Evolutionary conservation across 148 eudicot species (phyloP), one percentile per base, ranked within the genome.

Genomic region (Beta vulgaris): DNA sequence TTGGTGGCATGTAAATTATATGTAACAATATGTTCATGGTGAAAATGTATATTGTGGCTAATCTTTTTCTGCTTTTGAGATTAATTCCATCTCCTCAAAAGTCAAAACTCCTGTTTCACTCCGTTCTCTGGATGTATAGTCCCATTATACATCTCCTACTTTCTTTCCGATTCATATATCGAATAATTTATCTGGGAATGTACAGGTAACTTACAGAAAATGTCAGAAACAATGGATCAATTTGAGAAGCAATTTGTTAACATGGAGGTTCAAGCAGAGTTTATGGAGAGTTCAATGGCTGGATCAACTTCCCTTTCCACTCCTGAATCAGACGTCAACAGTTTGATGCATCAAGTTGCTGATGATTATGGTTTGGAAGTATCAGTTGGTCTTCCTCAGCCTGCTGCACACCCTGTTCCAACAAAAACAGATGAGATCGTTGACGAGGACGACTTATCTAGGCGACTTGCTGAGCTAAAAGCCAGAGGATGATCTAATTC

Each of bases 241-340:
- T 89, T 91, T 62, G 92, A 91, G 88, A 77, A 76, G 69, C 93
- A 91, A 84, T 91, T 91, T 69, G 91, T 91, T 21, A 88, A 91
- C 55, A 91, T 91, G 97, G 97, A 91, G 76, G 97, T 91, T 5
- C 97, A 91, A 73, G 90, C 89, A 0, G 90, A 88, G 86, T 91
- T 91, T 58, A 89, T 88, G 91, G 91, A 89, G 84, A 91, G 88
- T 14, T 86, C 91, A 0, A 91, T 91, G 97, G 90, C 91, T 0
- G 90, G 97, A 12, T 82, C 86, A 54, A 91, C 97, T 0, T 86
- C 93, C 12, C 83, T 89, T n/a, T 85, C 90, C 25, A 91, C 93
- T 3, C 91, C 91, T 0, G 97, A 91, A 43, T 84, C 86, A 0
- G 89, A 89, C 18, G 97, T 89, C 16, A 89, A 88, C 60, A 86